These are phyloP conservation scores for Ceratocystiopsis minuta DNA, from an alignment of 2,329 filamentous ascomycete species.

Conservation along the genomic window DNA sequence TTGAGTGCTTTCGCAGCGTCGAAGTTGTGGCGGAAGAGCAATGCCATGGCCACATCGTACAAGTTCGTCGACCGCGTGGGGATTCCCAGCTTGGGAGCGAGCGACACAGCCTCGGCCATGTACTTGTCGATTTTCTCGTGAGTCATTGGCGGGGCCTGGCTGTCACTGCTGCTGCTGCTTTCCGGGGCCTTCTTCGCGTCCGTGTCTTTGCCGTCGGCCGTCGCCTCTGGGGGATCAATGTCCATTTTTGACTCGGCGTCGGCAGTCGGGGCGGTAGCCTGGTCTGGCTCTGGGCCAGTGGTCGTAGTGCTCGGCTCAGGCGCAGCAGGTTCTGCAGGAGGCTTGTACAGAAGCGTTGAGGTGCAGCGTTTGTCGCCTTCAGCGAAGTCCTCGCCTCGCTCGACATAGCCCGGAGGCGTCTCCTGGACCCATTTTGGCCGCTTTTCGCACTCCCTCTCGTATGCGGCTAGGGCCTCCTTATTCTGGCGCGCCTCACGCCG, in stretches of 20 bases:
- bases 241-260: constrained; percentile 4
- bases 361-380: constrained; percentile 59
- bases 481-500: constrained; percentile 62
- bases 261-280: background rate
- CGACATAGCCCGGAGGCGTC: constrained; percentile 70
- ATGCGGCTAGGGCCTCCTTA: constrained; percentile 61
- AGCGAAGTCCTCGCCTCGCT: constrained; percentile 60
- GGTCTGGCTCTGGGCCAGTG: background rate
- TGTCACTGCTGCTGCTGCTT: constrained; percentile 19
- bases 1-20: constrained; percentile 53
- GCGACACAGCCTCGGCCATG: constrained; percentile 47
- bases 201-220: background rate
- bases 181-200: background rate
- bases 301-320: too few relatives aligned
- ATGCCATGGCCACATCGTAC: constrained; percentile 61
- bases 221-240: background rate
- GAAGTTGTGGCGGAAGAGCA: constrained; percentile 56
- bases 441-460: constrained; percentile 73
- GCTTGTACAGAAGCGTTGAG: constrained; percentile 59
- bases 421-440: constrained; percentile 90
- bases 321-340: constrained; percentile 26
- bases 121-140: constrained; percentile 55
- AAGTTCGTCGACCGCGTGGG: constrained; percentile 68
- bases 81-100: constrained; percentile 52
- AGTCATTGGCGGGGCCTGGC: constrained; percentile 16